These are phyloP conservation scores for Ophiostoma australiae DNA, from an alignment of 2,329 filamentous ascomycete species.

Conservation along the genomic window DNA sequence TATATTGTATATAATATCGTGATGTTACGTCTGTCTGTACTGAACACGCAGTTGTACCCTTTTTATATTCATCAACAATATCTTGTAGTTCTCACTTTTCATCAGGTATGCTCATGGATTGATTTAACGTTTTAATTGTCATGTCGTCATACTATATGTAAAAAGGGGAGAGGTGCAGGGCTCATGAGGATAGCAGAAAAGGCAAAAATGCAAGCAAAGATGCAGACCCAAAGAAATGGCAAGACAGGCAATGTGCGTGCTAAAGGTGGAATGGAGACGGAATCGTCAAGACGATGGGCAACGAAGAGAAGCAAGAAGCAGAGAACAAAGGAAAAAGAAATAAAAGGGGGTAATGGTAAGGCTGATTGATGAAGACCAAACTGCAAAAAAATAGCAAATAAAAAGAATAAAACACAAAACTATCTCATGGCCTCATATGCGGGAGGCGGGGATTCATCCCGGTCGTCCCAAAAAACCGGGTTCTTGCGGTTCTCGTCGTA, in stretches of 20 bases:
- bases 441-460: slow-evolving; percentile 55
- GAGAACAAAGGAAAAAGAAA: slow-evolving; percentile 16
- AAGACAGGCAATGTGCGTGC: background rate
- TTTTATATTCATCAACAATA: no score
- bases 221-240: background rate
- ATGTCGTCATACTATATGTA: slow-evolving; percentile 14
- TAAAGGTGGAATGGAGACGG: background rate
- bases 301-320: slow-evolving; percentile 10
- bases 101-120: background rate
- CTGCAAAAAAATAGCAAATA: slow-evolving; percentile 1
- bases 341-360: background rate
- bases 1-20: no score
- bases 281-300: slow-evolving; percentile 14
- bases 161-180: slow-evolving; percentile 7
- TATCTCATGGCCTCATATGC: slow-evolving; percentile 48
- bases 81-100: no score
- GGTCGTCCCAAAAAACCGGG: slow-evolving; percentile 49
- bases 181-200: slow-evolving; percentile 2
- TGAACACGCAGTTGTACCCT: no score
- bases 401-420: background rate
- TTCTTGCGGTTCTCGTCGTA: slow-evolving; percentile 73
- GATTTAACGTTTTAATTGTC: slow-evolving; percentile 4
- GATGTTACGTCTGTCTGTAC: no score
- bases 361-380: slow-evolving; percentile 13
- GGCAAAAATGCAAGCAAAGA: background rate